A percentile compares a stretch with the other conserved stretches of the same genome.
Evolutionary conservation across 2,329 filamentous ascomycete genomes (phyloP).

Genomic region (Cytospora paraplurivora): DNA sequence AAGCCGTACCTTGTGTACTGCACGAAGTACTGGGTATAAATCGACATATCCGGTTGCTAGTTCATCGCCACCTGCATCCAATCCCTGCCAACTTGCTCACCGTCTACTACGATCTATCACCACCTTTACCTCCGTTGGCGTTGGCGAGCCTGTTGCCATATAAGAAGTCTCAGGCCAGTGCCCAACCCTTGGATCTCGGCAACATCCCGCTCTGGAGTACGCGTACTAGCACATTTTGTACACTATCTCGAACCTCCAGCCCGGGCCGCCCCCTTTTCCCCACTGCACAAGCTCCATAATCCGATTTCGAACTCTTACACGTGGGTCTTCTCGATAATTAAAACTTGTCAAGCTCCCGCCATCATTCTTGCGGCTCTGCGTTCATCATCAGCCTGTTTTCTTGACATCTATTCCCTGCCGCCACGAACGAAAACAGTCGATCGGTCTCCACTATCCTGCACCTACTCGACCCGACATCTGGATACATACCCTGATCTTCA

Average conservation of each 20-base stretch:
- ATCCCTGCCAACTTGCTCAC: background rate
- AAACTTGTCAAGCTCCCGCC: background rate
- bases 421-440: background rate
- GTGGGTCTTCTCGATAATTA: background rate
- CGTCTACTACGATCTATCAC: background rate
- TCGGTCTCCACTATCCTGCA: slow-evolving; percentile 18
- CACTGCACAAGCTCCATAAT: too few relatives aligned
- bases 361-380: background rate
- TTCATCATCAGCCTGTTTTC: background rate
- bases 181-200: too few relatives aligned
- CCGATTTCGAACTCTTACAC: background rate
- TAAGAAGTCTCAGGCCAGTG: too few relatives aligned
- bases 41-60: too few relatives aligned
- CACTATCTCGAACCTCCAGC: too few relatives aligned
- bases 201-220: too few relatives aligned
- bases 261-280: too few relatives aligned
- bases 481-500: background rate
- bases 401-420: background rate
- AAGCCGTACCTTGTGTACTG: too few relatives aligned
- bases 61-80: background rate
- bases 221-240: too few relatives aligned
- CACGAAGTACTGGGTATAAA: too few relatives aligned
- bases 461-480: background rate
- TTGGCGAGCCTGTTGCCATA: too few relatives aligned
- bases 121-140: background rate